Evolutionary conservation across 2,329 filamentous ascomycete genomes (phyloP).

Genomic region (Dactylellina parvicollis): DNA sequence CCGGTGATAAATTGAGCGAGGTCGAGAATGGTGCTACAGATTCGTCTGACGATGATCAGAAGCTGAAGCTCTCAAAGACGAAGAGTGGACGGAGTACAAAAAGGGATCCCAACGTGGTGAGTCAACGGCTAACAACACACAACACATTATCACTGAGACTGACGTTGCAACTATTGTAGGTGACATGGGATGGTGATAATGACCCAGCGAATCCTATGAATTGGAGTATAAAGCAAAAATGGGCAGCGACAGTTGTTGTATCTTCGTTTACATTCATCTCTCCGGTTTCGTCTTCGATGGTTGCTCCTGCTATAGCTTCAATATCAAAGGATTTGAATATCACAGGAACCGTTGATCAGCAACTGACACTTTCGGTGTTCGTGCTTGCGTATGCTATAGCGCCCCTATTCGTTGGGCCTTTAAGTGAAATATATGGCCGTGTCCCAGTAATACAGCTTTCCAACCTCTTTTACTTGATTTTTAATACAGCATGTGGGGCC

Average conservation of each 20-base stretch:
- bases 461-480: conserved; percentile 68
- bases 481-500: conserved; percentile 71
- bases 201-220: conserved; percentile 67
- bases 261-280: conserved; percentile 71
- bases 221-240: conserved; percentile 69
- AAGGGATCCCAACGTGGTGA: conserved; percentile 47
- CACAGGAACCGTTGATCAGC: conserved; percentile 62
- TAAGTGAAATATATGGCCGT: conserved; percentile 69
- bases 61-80: conserved; percentile 27
- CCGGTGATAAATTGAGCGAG: conserved; percentile 12
- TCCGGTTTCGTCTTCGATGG: conserved; percentile 71
- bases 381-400: conserved; percentile 68
- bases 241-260: conserved; percentile 68
- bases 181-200: conserved; percentile 59
- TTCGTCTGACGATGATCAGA: conserved; percentile 24
- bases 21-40: conserved; percentile 16
- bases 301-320: conserved; percentile 65
- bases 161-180: conserved; percentile 17
- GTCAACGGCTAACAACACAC: conserved; percentile 17
- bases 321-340: conserved; percentile 69
- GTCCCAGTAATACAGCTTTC: conserved; percentile 67
- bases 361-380: conserved; percentile 68
- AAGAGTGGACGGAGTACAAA: conserved; percentile 40
- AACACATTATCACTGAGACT: conserved; percentile 31
- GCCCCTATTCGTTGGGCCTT: conserved; percentile 66